Evolutionary conservation across 2,329 filamentous ascomycete genomes (phyloP).

Genomic region (Verticillium dahliae): DNA sequence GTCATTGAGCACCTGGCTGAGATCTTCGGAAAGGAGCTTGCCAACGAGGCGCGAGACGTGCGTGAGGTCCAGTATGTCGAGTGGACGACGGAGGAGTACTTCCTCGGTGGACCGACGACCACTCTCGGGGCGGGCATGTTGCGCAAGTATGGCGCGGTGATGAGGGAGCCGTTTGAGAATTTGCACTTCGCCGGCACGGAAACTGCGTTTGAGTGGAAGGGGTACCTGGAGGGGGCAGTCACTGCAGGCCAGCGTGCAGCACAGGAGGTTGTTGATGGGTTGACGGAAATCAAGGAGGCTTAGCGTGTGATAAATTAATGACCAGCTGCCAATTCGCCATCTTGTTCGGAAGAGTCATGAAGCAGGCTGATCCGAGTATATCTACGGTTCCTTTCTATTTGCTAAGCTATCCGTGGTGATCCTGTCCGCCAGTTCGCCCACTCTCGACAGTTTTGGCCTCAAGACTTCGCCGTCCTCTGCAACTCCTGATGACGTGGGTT

Average conservation of each 20-base stretch:
- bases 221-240: conserved; percentile 19
- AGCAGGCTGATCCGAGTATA: too few relatives aligned
- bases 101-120: conserved; percentile 10
- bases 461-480: too few relatives aligned
- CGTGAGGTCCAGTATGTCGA: conserved; percentile 10
- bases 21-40: conserved; percentile 9
- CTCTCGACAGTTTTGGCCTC: too few relatives aligned
- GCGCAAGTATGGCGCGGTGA: conserved; percentile 1
- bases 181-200: conserved; percentile 20
- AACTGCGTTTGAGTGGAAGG: conserved; percentile 17
- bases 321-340: too few relatives aligned
- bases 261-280: background rate
- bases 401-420: too few relatives aligned
- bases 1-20: conserved; percentile 12
- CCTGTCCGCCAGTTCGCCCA: too few relatives aligned
- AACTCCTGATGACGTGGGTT: too few relatives aligned
- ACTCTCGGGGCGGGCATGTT: conserved; percentile 6
- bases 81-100: conserved; percentile 13
- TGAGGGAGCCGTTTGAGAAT: conserved; percentile 21
- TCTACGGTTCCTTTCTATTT: too few relatives aligned
- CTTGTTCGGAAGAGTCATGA: too few relatives aligned
- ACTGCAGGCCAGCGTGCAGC: conserved; percentile 12
- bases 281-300: background rate
- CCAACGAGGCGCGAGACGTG: conserved; percentile 4
- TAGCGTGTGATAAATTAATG: background rate